These are phyloP conservation scores for Suillus spraguei DNA, from an alignment of 768 basidiomycete genomes.

Conservation along the genomic window DNA sequence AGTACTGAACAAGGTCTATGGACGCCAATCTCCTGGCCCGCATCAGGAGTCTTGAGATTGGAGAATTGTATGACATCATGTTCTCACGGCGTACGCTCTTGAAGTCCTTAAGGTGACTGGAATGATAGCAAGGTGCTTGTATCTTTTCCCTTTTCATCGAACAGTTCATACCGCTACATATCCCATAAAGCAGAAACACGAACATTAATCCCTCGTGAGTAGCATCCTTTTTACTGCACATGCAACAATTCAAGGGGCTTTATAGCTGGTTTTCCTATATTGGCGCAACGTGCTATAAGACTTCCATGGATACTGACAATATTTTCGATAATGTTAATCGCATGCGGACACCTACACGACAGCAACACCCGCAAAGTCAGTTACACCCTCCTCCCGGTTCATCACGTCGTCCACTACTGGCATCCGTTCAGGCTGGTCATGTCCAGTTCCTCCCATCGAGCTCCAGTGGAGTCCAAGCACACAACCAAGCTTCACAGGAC, in stretches of 20 bases:
- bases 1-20: neutral
- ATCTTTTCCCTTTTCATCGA: neutral
- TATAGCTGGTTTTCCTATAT: neutral
- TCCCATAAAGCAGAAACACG: constrained; percentile 2
- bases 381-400: constrained; percentile 1
- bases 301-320: neutral
- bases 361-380: constrained; percentile 6
- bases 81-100: neutral
- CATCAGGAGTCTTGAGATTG: neutral
- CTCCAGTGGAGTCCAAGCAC: neutral
- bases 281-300: neutral
- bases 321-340: neutral
- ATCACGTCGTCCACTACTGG: neutral
- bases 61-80: constrained; percentile 8
- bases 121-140: too few relatives aligned
- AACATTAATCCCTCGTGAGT: neutral
- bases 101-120: neutral
- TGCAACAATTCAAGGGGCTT: neutral
- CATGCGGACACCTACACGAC: constrained; percentile 2
- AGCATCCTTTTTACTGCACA: neutral
- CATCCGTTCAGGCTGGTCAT: constrained; percentile 12
- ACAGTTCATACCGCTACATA: constrained; percentile 2
- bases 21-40: neutral
- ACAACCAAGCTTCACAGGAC: neutral
- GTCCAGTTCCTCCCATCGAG: constrained; percentile 2